These are phyloP conservation scores for Verticillium tricorpus DNA, from an alignment of 2,329 filamentous ascomycete species.

Conservation along the genomic window DNA sequence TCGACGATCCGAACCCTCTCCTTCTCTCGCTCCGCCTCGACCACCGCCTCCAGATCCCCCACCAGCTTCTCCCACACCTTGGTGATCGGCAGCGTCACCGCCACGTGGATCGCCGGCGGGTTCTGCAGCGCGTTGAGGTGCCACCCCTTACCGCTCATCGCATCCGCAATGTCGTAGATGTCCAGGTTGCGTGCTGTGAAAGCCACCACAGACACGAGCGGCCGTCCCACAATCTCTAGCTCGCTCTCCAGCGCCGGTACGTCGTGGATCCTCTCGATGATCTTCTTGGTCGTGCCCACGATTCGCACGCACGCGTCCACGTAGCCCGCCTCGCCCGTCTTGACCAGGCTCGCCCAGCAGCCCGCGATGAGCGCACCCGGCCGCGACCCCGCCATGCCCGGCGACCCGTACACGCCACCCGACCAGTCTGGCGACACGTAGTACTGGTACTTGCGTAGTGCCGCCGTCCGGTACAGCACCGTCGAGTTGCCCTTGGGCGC, in stretches of 20 bases:
- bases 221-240: slow-evolving; percentile 76
- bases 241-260: slow-evolving; percentile 66
- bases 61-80: slow-evolving; percentile 77
- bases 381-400: slow-evolving; percentile 84
- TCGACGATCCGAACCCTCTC: slow-evolving; percentile 68
- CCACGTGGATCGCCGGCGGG: slow-evolving; percentile 88
- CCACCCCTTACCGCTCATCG: slow-evolving; percentile 81
- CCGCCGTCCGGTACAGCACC: slow-evolving; percentile 77
- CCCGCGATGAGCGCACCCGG: slow-evolving; percentile 92
- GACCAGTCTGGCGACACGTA: slow-evolving; percentile 94
- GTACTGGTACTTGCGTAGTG: slow-evolving; percentile 86
- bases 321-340: slow-evolving; percentile 82
- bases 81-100: slow-evolving; percentile 82
- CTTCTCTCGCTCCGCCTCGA: slow-evolving; percentile 75
- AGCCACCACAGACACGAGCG: slow-evolving; percentile 84
- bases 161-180: slow-evolving; percentile 92
- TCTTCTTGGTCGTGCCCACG: slow-evolving; percentile 79
- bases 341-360: slow-evolving; percentile 92
- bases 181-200: slow-evolving; percentile 82
- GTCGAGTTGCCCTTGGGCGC: slow-evolving; percentile 97
- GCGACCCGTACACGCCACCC: slow-evolving; percentile 92
- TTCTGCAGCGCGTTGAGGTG: slow-evolving; percentile 92
- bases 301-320: slow-evolving; percentile 82
- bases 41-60: slow-evolving; percentile 61
- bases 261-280: slow-evolving; percentile 68